phyloP scores from a whole-genome alignment of 495 filamentous ascomycete genomes.

The Gamarada debralockiae region DNA sequence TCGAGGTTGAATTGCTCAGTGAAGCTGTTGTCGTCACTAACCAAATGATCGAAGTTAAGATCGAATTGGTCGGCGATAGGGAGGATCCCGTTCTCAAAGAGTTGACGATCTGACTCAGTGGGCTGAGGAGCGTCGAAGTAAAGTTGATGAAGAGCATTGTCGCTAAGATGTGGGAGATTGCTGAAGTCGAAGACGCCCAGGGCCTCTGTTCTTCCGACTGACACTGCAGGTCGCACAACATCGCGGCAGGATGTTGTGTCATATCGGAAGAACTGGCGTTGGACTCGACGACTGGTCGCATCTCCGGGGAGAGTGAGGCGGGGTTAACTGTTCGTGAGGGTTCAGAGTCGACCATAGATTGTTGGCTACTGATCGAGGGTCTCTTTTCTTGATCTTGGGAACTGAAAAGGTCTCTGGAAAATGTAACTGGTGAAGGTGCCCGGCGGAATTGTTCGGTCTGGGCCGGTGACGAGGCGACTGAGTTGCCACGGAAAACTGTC shows the following conservation, averaged over 20 bases:
- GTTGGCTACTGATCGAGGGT: constrained; percentile 27
- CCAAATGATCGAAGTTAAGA: constrained; percentile 82
- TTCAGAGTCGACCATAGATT: constrained; percentile 28
- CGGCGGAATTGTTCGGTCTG: constrained; percentile 31
- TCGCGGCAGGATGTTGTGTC: constrained; percentile 99
- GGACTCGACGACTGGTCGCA: constrained; percentile 41
- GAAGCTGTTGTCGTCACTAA: constrained; percentile 70
- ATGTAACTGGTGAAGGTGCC: constrained; percentile 38
- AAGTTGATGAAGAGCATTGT: constrained; percentile 60
- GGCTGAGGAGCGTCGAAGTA: constrained; percentile 66
- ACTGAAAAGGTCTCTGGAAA: constrained; percentile 48
- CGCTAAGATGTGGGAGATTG: constrained; percentile 46
- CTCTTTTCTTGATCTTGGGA: constrained; percentile 33
- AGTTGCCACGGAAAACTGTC: constrained; percentile 25
- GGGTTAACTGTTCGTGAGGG: constrained; percentile 44
- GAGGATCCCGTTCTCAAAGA: constrained; percentile 74
- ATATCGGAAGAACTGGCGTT: constrained; percentile 69
- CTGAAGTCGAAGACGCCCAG: constrained; percentile 50
- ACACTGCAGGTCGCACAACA: constrained; percentile 99
- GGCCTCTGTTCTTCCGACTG: constrained; percentile 63
- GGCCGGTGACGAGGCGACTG: constrained; percentile 27
- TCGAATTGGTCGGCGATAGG: constrained; percentile 59
- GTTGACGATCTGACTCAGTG: constrained; percentile 67
- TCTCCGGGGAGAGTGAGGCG: constrained; percentile 47
- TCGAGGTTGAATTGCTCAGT: constrained; percentile 47